Evolutionary conservation across 2,329 filamentous ascomycete genomes (phyloP).

Genomic region (Helotiales sp.): DNA sequence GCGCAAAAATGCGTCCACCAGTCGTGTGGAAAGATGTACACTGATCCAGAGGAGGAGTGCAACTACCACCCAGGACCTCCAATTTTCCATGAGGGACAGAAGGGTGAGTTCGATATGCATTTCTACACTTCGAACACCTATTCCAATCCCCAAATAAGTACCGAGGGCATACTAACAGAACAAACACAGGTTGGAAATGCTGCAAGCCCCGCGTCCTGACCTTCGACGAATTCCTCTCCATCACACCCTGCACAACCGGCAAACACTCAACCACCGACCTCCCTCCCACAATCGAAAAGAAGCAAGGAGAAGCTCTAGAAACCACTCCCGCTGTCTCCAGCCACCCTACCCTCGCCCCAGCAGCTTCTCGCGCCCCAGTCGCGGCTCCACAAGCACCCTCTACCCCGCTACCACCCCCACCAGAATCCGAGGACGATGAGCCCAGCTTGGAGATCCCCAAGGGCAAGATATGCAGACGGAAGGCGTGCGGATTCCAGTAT

Average conservation of each 20-base stretch:
- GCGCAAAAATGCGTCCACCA: conserved; percentile 92
- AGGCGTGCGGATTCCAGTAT: conserved; percentile 73
- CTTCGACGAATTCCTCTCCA: conserved; percentile 96
- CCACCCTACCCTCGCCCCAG: background rate
- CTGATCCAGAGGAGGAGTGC: conserved; percentile 82
- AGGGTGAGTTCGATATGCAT: conserved; percentile 66
- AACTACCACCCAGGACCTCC: conserved; percentile 92
- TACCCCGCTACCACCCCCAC: conserved; percentile 62
- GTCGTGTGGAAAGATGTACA: conserved; percentile 88
- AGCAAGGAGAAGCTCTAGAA: conserved; percentile 48
- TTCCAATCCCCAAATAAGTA: background rate
- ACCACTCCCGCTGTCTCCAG: background rate
- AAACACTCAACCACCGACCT: conserved; percentile 88
- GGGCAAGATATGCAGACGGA: conserved; percentile 77
- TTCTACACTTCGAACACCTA: background rate
- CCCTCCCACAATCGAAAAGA: conserved; percentile 66
- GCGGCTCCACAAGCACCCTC: conserved; percentile 50
- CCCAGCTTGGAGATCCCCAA: conserved; percentile 72
- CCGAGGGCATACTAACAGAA: background rate
- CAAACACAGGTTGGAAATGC: conserved; percentile 86
- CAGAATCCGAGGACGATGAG: conserved; percentile 89
- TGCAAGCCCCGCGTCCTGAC: conserved; percentile 96
- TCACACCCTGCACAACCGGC: conserved; percentile 90
- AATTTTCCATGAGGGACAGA: conserved; percentile 96
- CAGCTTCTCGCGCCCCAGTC: conserved; percentile 51